Percentiles rank a stretch among this genome's conserved stretches.
These are phyloP conservation scores for Fusarium sp. DNA, from an alignment of 2,329 filamentous ascomycete genomes.

Conservation along the genomic window DNA sequence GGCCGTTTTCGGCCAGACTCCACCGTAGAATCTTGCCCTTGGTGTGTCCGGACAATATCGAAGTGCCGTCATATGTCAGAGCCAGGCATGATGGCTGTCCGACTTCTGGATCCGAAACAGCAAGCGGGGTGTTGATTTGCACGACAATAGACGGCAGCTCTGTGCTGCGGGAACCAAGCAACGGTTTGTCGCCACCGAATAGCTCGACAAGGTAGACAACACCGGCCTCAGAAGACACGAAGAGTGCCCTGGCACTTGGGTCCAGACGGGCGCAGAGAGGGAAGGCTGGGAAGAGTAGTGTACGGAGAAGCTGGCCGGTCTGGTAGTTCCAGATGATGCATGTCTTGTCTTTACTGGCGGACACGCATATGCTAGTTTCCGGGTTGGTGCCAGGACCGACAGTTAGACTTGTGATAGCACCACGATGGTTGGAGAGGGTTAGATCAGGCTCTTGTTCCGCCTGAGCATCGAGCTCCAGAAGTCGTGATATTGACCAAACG, in stretches of 20 bases:
- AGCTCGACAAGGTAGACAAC: conserved; percentile 84
- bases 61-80: conserved; percentile 84
- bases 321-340: conserved; percentile 94
- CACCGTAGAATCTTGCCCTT: conserved; percentile 82
- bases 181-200: conserved; percentile 61
- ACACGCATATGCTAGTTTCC: conserved; percentile 83
- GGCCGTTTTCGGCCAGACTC: conserved; percentile 78
- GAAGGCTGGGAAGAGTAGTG: conserved; percentile 78
- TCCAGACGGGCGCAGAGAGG: conserved; percentile 81
- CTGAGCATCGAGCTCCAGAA: conserved; percentile 69
- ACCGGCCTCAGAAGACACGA: conserved; percentile 82
- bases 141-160: conserved; percentile 67
- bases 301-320: conserved; percentile 79
- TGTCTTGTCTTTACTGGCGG: conserved; percentile 85
- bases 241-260: conserved; percentile 83
- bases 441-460: conserved; percentile 74
- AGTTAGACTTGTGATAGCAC: conserved; percentile 72
- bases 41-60: conserved; percentile 81
- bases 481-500: conserved; percentile 83
- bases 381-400: conserved; percentile 72
- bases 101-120: conserved; percentile 67
- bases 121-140: conserved; percentile 63
- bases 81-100: conserved; percentile 74
- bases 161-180: conserved; percentile 62
- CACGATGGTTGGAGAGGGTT: conserved; percentile 81